phyloP scores from a whole-genome alignment of 495 filamentous ascomycete species.

The Xylaria bambusicola region DNA sequence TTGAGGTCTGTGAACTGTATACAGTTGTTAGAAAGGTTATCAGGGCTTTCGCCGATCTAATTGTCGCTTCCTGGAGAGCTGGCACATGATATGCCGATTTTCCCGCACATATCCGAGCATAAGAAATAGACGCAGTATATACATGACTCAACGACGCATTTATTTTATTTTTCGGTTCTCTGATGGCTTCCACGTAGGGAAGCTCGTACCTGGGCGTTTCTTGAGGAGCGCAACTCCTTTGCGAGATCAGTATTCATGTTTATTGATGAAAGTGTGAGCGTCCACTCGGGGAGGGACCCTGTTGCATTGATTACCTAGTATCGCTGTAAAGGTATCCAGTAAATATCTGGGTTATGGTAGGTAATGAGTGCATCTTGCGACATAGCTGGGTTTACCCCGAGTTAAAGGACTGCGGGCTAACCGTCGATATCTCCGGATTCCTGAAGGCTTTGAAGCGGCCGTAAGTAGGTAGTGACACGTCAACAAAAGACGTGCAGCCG shows the following conservation, averaged over 20 bases:
- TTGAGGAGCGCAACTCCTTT: not conserved
- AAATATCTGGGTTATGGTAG: not conserved
- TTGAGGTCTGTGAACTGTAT: not conserved
- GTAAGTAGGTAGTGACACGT: constrained; percentile 12
- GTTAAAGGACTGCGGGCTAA: not conserved
- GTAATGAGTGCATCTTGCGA: not conserved
- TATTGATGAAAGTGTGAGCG: not conserved
- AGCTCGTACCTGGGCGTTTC: not conserved
- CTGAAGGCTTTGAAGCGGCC: not conserved
- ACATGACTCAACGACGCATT: not conserved
- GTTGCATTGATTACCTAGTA: not conserved
- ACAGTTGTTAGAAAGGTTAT: too few relatives aligned
- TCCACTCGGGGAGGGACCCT: not conserved
- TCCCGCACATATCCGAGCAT: not conserved
- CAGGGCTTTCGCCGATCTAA: too few relatives aligned
- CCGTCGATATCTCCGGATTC: not conserved
- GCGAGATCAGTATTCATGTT: not conserved
- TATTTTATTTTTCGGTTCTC: not conserved
- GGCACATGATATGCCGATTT: not conserved
- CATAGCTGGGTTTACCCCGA: not conserved
- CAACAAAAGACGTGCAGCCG: not conserved
- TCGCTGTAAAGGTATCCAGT: not conserved
- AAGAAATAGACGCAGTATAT: not conserved
- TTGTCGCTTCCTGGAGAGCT: not conserved
- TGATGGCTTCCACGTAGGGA: not conserved